Evolutionary conservation across 2,329 filamentous ascomycete genomes (phyloP), one percentile per base, ranked within the genome.

Genomic region (Fonsecaea monophora): DNA sequence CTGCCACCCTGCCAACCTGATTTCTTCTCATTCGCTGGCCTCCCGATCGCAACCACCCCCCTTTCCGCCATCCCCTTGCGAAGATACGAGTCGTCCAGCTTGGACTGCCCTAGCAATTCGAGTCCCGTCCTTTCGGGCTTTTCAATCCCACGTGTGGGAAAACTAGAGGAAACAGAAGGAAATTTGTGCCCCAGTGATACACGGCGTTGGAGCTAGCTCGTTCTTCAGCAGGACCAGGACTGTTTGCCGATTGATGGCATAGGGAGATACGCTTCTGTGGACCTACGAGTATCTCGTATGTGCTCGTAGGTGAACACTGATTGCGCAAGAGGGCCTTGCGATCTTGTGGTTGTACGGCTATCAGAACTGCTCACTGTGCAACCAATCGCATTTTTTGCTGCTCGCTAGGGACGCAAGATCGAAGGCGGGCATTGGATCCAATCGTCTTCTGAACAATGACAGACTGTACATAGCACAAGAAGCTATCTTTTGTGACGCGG

Each of bases 221-320:
- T 45, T 60, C 57, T 32, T 62, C 60, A 55, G 60, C 60, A 62
- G 60, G 34, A 62, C 60, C 48, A 55, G 53, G 53, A 30, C 35
- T 55, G 3, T 25, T 5, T 12, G 45, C 18, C 45, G 45, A 9
- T 50, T 50, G 45, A 50, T 21, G 18, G 9, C 12, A 21, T 30
- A 2, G 45, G 45, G 45, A 50, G 45, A 50, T 50, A 7, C 21
- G 9, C 42, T 25, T 21, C 42, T 45, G 40, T 9, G 40, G n/a
- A 18, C 15, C 6, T 18, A 45, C 13, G 40, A 25, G 25, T 25
- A 25, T 25, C 25, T 25, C 25, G 25, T 2, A 25, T 21, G 25
- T 25, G 25, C 25, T 25, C 25, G 25, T 25, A 25, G 25, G 25
- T 25, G 25, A 38, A 9, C 45, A 25, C 45, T 50, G 1, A 25